Evolutionary conservation across 2,329 filamentous ascomycete genomes (phyloP), one percentile per base, ranked within the genome.

Genomic region (Ceratocystis harringtonii): DNA sequence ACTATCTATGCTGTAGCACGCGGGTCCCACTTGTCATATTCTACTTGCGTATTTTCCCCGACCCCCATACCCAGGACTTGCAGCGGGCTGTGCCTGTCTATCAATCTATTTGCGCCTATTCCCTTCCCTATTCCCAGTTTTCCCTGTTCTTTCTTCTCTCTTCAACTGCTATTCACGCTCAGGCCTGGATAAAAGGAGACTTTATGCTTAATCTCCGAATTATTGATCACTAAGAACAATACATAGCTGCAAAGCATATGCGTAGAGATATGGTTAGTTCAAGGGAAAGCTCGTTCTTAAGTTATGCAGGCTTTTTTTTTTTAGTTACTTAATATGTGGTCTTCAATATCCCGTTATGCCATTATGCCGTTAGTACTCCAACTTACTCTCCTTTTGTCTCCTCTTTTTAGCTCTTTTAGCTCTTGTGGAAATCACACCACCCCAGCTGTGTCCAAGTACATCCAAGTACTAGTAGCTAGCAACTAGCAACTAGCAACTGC

Each of bases 191-290:
- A 30, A 57, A 57, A 57, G 25, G 52, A 57, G 52, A 17, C 25
- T 57, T 57, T 57, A 57, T 57, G 52, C 52, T 30, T 57, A 57
- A 57, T 57, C 28, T 57, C 52, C 52, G 52, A 57, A 32, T 28
- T 32, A 57, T 57, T 57, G 52, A n/a, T n/a, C 52, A 32, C 52
- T 30, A n/a, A 28, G 22, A 30, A 57, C 52, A 57, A 57, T 17
- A 25, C 22, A 15, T 5, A 10, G 25, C 25, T 22, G 5, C 12
- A 22, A 55, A 15, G 19, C 25, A 55, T 28, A 15, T 57, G 15
- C 52, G 28, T 6, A 57, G 5, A 17, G 25, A 32, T 28, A 32
- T 57, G 5, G 8, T 3, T 7, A 22, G 12, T 30, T 7, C 52
- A 32, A 8, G n/a, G n/a, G 2, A 25, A 22, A 10, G n/a, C 17